Percentiles rank a stretch among this genome's conserved stretches.
Evolutionary conservation across 2,329 filamentous ascomycete genomes (phyloP).

Genomic region (Microdochium bolleyi): DNA sequence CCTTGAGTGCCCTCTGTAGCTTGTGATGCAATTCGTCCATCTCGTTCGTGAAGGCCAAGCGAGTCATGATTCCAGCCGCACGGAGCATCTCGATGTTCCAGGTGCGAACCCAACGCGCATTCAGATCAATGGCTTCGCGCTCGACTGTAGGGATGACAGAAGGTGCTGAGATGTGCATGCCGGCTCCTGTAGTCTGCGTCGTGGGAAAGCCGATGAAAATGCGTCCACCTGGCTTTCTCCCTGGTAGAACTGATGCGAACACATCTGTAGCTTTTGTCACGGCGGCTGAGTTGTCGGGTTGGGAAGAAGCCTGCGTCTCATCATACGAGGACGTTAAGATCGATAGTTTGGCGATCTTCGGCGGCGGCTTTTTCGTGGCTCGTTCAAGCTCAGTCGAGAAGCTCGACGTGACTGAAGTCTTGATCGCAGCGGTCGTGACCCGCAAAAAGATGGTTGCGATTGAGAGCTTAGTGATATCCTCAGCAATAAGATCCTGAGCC

Average conservation of each 20-base stretch:
- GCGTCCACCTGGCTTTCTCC: slow-evolving; percentile 70
- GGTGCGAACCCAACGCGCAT: slow-evolving; percentile 85
- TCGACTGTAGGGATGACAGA: slow-evolving; percentile 97
- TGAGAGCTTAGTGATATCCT: slow-evolving; percentile 64
- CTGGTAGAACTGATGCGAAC: slow-evolving; percentile 84
- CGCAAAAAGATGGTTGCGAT: slow-evolving; percentile 81
- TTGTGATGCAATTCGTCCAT: slow-evolving; percentile 68
- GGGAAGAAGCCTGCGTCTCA: slow-evolving; percentile 60
- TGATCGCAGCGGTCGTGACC: slow-evolving; percentile 76
- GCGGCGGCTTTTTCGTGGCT: slow-evolving; percentile 94
- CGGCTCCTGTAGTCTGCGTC: slow-evolving; percentile 89
- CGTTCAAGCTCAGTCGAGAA: slow-evolving; percentile 85
- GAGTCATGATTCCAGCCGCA: slow-evolving; percentile 81
- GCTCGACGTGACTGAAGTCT: slow-evolving; percentile 62
- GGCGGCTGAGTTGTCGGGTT: slow-evolving; percentile 33
- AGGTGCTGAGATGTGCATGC: slow-evolving; percentile 89
- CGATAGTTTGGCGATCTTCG: slow-evolving; percentile 76
- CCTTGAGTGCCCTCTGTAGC: slow-evolving; percentile 37
- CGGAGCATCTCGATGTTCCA: slow-evolving; percentile 95
- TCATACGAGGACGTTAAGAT: slow-evolving; percentile 90
- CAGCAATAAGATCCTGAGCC: slow-evolving; percentile 53
- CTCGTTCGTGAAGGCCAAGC: slow-evolving; percentile 80
- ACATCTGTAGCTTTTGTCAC: slow-evolving; percentile 62
- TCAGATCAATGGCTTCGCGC: slow-evolving; percentile 91
- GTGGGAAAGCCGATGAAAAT: slow-evolving; percentile 98